Evolutionary conservation across 441 rosid species (phyloP).

Genomic region (Melastoma candidum): DNA sequence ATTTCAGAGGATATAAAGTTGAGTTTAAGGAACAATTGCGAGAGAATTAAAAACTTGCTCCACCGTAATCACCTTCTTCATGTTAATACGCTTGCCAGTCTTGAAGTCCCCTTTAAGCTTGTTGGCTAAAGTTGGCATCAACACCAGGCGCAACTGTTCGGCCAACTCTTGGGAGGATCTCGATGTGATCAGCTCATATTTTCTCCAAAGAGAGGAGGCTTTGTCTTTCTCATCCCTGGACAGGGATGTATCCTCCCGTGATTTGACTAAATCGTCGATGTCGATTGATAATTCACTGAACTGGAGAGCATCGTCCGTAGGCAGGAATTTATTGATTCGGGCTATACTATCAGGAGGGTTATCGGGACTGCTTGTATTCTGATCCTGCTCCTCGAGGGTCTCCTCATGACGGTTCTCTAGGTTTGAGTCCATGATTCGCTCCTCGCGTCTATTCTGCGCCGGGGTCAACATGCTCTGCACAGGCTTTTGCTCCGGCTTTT

Average conservation of each 20-base stretch:
- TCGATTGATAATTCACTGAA: conserved; percentile 38
- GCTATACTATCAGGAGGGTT: conserved; percentile 42
- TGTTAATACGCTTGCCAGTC: conserved; percentile 96
- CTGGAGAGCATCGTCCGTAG: conserved; percentile 32
- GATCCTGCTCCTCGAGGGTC: conserved; percentile 22
- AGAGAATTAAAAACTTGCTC: neutral
- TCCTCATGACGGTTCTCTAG: conserved; percentile 28
- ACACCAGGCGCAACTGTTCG: conserved; percentile 87
- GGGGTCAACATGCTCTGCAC: conserved; percentile 26
- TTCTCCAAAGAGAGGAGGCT: conserved; percentile 68
- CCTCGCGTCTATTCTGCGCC: conserved; percentile 28
- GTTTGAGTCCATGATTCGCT: conserved; percentile 33
- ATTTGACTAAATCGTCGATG: conserved; percentile 32
- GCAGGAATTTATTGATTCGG: conserved; percentile 39
- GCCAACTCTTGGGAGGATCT: conserved; percentile 91
- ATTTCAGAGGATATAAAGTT: too few species aligned
- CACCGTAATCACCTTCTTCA: conserved; percentile 59
- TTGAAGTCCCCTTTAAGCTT: conserved; percentile 96
- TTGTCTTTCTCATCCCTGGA: conserved; percentile 31
- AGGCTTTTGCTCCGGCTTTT: conserved; percentile 33
- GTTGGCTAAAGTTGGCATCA: conserved; percentile 94
- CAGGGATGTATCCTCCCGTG: conserved; percentile 36
- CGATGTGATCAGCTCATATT: conserved; percentile 65
- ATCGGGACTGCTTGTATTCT: conserved; percentile 26
- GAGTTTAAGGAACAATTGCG: too few species aligned